Percentiles rank a stretch among this genome's conserved stretches.
Evolutionary conservation across 108 stramenopile genomes (phyloP).

Genomic region (Nitzschia sp.): DNA sequence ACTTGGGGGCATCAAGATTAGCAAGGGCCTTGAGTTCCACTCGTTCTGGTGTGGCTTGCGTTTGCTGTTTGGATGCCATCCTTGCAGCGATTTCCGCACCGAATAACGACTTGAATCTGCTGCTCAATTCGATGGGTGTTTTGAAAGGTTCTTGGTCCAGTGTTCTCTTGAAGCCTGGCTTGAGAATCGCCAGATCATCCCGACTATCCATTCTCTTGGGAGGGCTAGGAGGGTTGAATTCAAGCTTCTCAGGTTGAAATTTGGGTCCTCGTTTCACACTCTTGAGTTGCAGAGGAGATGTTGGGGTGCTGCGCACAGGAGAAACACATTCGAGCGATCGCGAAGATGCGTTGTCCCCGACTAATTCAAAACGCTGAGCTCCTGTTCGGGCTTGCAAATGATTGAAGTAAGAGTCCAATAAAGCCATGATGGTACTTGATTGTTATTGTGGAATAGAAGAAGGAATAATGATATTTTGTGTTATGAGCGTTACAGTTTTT

Average conservation of each 20-base stretch:
- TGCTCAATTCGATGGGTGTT: neutral
- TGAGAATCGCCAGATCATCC: neutral
- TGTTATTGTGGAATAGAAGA: no score
- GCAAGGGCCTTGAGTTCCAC: neutral
- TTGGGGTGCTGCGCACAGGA: neutral
- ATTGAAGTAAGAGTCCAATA: constrained; percentile 4
- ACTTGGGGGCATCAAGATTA: neutral
- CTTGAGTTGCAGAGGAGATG: neutral
- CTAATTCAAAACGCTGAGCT: neutral
- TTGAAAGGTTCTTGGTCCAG: no score
- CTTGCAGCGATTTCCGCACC: neutral
- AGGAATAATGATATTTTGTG: no score
- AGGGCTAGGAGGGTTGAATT: neutral
- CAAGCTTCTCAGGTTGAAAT: neutral
- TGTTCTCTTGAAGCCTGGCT: neutral
- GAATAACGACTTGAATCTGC: neutral
- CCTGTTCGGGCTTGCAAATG: constrained; percentile 10
- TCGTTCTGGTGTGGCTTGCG: neutral
- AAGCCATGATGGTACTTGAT: no score
- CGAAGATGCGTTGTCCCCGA: constrained; percentile 4
- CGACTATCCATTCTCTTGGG: neutral
- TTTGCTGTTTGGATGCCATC: neutral
- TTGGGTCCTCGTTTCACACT: neutral
- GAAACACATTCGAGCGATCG: no score
- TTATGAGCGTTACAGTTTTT: no score